Evolutionary conservation across 805 yeast genomes (phyloP).

Genomic region (Cyberlindnera meyerae): DNA sequence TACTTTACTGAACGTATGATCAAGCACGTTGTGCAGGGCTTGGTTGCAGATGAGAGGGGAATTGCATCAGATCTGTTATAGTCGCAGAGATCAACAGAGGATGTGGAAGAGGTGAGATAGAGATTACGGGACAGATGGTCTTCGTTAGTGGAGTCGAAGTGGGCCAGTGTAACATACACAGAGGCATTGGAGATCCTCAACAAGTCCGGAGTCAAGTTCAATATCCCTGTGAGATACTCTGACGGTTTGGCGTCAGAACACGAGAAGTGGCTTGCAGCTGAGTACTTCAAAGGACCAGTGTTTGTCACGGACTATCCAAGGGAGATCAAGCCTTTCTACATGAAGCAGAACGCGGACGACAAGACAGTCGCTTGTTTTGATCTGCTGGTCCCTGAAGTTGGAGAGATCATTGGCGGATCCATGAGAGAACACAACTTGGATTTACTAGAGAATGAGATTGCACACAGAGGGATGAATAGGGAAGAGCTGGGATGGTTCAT

Average conservation of each 20-base stretch:
- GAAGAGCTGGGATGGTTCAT: constrained; percentile 73
- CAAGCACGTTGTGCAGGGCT: constrained; percentile 38
- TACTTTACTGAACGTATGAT: constrained; percentile 67
- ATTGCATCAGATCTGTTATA: constrained; percentile 19
- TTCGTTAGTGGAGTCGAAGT: constrained; percentile 39
- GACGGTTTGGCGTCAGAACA: constrained; percentile 75
- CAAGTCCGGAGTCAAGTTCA: constrained; percentile 29
- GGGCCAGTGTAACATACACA: constrained; percentile 71
- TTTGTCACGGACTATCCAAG: constrained; percentile 88
- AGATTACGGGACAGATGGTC: constrained; percentile 50
- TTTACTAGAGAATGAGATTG: constrained; percentile 45
- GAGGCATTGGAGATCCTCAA: constrained; percentile 62
- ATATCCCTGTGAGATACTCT: constrained; percentile 58
- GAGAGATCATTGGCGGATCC: constrained; percentile 94
- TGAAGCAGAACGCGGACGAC: constrained; percentile 51
- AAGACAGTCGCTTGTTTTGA: constrained; percentile 88
- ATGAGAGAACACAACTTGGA: constrained; percentile 70
- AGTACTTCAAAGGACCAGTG: constrained; percentile 63
- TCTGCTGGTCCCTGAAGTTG: constrained; percentile 82
- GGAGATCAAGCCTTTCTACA: constrained; percentile 81
- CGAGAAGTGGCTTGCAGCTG: constrained; percentile 85
- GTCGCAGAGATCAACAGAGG: constrained; percentile 36
- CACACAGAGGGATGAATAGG: constrained; percentile 48
- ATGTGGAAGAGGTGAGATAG: constrained; percentile 30
- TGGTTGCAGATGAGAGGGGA: constrained; percentile 26